A percentile compares a stretch with the other conserved stretches of the same genome.
Evolutionary conservation across 2,329 filamentous ascomycete species (phyloP).

Genomic region (Botrytis deweyae): DNA sequence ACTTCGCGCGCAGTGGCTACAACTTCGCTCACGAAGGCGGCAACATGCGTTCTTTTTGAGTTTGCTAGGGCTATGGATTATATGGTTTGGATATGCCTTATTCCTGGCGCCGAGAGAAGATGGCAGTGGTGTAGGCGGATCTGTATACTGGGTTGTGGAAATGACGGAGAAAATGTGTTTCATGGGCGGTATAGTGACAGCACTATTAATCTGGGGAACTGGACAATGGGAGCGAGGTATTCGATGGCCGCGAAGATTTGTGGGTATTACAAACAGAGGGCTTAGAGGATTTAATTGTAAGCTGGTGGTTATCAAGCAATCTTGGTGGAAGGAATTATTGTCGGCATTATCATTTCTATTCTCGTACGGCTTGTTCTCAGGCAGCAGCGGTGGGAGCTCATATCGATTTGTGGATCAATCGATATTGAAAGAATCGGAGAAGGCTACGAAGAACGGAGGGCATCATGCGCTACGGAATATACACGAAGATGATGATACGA

Average conservation of each 20-base stretch:
- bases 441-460: constrained; percentile 51
- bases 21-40: constrained; percentile 79
- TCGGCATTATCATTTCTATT: constrained; percentile 74
- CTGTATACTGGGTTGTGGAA: constrained; percentile 95
- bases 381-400: constrained; percentile 62
- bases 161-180: constrained; percentile 87
- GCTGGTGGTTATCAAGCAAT: constrained; percentile 80
- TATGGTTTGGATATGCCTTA: constrained; percentile 82
- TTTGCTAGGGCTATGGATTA: constrained; percentile 75
- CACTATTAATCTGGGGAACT: constrained; percentile 85
- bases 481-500: constrained; percentile 60
- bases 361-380: constrained; percentile 71
- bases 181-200: constrained; percentile 85
- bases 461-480: constrained; percentile 44
- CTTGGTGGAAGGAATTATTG: constrained; percentile 76
- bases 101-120: constrained; percentile 97
- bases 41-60: constrained; percentile 92
- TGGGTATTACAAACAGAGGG: constrained; percentile 84
- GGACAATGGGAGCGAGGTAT: constrained; percentile 96
- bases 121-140: constrained; percentile 85
- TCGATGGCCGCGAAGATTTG: constrained; percentile 89
- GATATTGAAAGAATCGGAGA: constrained; percentile 59
- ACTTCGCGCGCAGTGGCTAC: constrained; percentile 87
- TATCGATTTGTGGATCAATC: constrained; percentile 75
- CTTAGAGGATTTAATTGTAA: constrained; percentile 94